Conservation (phyloP, 768 basidiomycete species). For the Pleurotus sapidus region DNA sequence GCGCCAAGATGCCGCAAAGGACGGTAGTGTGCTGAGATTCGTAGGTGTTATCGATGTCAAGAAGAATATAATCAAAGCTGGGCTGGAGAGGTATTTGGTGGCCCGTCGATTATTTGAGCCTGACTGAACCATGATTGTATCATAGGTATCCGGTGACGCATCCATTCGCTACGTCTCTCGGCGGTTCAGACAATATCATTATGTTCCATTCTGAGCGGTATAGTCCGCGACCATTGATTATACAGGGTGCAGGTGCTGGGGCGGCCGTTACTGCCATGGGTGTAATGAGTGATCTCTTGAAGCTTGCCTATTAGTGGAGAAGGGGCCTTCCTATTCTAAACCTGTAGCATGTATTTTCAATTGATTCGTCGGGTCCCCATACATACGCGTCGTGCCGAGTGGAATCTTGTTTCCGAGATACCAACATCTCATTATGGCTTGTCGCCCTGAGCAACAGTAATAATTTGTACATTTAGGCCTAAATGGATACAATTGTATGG, state of each 20-base stretch:
- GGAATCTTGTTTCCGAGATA: no score
- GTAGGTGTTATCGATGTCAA: slow-evolving; percentile 91
- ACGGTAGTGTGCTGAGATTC: slow-evolving; percentile 86
- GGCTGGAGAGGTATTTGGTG: slow-evolving; percentile 76
- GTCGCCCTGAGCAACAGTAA: no score
- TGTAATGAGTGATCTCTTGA: slow-evolving; percentile 85
- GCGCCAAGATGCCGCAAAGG: slow-evolving; percentile 72
- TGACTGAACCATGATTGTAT: not conserved
- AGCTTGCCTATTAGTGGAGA: slow-evolving; percentile 28
- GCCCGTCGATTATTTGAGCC: not conserved
- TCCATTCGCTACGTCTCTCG: slow-evolving; percentile 93
- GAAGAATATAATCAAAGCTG: slow-evolving; percentile 73
- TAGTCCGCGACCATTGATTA: slow-evolving; percentile 80
- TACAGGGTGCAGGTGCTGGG: slow-evolving; percentile 97
- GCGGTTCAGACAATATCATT: slow-evolving; percentile 97
- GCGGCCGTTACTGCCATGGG: slow-evolving; percentile 99
- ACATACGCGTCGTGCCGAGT: no score
- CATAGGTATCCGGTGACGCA: slow-evolving; percentile 83
- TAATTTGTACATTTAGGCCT: no score
- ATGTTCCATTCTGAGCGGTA: slow-evolving; percentile 97
- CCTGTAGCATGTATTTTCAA: no score
- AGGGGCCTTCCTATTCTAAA: no score
- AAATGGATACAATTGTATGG: no score
- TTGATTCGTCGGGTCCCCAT: no score
- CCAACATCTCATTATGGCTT: no score